Base-by-base conservation (phyloP, 2,329 filamentous ascomycete species). In the Penicillium sumatraense region DNA sequence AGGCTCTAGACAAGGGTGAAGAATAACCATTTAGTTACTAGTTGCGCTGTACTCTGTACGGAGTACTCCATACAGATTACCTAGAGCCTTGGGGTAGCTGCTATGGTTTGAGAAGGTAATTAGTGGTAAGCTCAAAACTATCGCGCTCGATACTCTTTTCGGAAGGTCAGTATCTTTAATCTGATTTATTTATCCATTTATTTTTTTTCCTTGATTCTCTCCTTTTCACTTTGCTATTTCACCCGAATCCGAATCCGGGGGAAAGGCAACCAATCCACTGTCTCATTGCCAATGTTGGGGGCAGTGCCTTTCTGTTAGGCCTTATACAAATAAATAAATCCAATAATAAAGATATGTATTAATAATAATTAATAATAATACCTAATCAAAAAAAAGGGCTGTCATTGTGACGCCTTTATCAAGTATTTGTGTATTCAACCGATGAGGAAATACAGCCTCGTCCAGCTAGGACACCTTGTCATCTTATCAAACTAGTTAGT, bases 251-350 rank as follows among this genome's bases (percentile, higher is more conserved):
- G 24, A 44, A 44, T 27, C 26, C 42, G 26, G 42, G 42, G 42
- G 26, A 31, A 20, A 46, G 42, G 42, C 26, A 46, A 27, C 42
- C 42, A 46, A 46, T 46, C 42, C 42, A 5, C 40, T 44, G 4
- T 16, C n/a, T n/a, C 20, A 16, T 16, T 18, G n/a, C 14, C 33
- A 9, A 1, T 14, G 23, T 10, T 27, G 26, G 21, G 40, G 40
- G 24, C 40, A 44, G 40, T 44, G 40, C n/a, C 14, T 46, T 20
- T n/a, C 21, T 16, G 20, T 20, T 20, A 13, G 24, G 24, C 11
- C 16, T 3, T 31, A 18, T 31, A 27, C 16, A 46, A 21, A 31
- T 18, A 44, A 44, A 27, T 26, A 26, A 44, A 16, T 8, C 9
- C 2, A 18, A 42, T 26, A 26, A 16, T 6, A 13, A 16, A 9